Base-by-base conservation (phyloP, 1,284 basidiomycete species). In the Inonotus hispidus region DNA sequence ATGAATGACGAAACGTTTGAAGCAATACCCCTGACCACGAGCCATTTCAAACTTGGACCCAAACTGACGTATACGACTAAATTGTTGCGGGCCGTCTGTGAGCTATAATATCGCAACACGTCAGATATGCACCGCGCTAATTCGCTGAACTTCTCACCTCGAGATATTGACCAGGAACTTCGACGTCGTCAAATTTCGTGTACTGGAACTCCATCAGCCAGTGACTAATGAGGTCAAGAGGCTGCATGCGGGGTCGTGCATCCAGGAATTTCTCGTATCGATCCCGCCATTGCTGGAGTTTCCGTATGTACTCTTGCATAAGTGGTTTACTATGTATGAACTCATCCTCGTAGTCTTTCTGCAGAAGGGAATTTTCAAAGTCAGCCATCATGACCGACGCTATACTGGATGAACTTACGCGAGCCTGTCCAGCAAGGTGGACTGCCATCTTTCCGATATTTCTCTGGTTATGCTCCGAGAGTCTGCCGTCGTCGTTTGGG, bases 171-270 rank as follows among this genome's bases (percentile, higher is more conserved):
- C 97, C 97, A 21, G 97, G 97, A 59, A 99, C 87, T 73, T 99
- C 97, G 56, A 99, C 93, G 67, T 99, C 97, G 68, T 99, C 97
- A 61, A 98, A 95, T 73, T 96, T 98, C 70, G 89, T 89, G 73
- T 98, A 95, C 69, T 99, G 96, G 80, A 99, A 99, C 73, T 99
- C 96, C 11, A 93, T 92, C 65, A 99, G 79, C 76, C 95, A 98
- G 74, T 97, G 95, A 66, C 93, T 95, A 53, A 93, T 79, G 62
- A 89, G 81, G 67, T 98, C 95, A 57, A 99, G 77, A n/a, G 93
- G 87, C 69, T 96, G 93, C 58, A 88, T 76, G 53, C 88, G 85
- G 39, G 95, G 92, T 45, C 94, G 82, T 29, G 84, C 79, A 71
- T 98, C 95, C 14, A 99, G 79, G 50, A 85, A 76, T 62, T 81